Evolutionary conservation across 2,329 filamentous ascomycete genomes (phyloP), one percentile per base, ranked within the genome.

Genomic region (Xylariaceae sp.): DNA sequence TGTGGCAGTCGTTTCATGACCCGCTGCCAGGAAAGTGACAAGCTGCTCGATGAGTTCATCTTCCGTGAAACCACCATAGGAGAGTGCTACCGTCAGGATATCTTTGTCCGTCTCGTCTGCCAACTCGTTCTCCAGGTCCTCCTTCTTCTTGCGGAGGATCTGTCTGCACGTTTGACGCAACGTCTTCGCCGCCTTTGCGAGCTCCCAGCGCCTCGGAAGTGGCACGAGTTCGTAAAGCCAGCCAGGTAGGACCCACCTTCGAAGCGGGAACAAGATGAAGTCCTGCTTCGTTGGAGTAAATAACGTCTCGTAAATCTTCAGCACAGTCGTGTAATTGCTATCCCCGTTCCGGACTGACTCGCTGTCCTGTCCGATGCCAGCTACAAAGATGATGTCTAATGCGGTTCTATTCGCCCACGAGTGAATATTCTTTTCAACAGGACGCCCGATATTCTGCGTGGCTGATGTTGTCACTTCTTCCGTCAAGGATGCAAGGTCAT

Each of bases 11-110:
- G 47, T 50, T 23, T 50, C 47, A 14, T 50, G 47, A 1, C 47
- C 47, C 0, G 46, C 44, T 4, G 32, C 46, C 2, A 50, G 17
- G 11, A 50, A 50, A 1, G 47, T 50, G 36, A 50, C 36, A 4
- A 47, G 36, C 35, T 50, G 47, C 18, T 50, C 44, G 19, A 50
- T 34, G 8, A 50, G 47, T 21, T 47, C 44, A 12, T 47, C 44
- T 28, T 50, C 47, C 6, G 44, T 43, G 16, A 50, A 47, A 12
- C 41, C 44, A 16, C 47, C 47, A 6, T 47, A 45, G 2, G 42
- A 45, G 13, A 50, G 39, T 9, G 47, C 41, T 8, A 50, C 47
- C 2, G 47, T 47, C 9, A 50, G 17, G 30, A 50, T 50, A 23
- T 50, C 41, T 17, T 42, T 47, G 19, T 49, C 46, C 23, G 33